phyloP scores from a whole-genome alignment of 305 asterid genomes.

The Fraxinus baroniana region DNA sequence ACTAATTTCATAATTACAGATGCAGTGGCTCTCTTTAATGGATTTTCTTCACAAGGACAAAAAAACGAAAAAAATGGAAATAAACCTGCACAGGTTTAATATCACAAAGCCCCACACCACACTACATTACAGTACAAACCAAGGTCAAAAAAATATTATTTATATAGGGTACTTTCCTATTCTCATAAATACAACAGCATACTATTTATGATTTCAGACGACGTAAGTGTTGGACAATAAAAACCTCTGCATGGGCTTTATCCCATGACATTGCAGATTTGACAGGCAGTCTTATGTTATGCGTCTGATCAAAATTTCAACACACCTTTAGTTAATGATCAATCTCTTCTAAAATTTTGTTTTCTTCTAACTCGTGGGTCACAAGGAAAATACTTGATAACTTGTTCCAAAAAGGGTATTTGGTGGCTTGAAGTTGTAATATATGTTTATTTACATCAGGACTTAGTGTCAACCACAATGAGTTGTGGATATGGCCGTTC shows the following conservation, averaged over 20 bases:
- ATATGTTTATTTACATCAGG: background rate
- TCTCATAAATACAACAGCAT: background rate
- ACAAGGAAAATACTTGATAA: background rate
- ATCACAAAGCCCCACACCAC: constrained; percentile 4
- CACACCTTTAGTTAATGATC: background rate
- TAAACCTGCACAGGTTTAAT: constrained; percentile 4
- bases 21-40: background rate
- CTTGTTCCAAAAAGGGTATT: background rate
- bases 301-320: background rate
- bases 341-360: background rate
- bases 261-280: background rate
- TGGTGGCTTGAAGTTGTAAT: background rate
- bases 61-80: background rate
- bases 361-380: background rate
- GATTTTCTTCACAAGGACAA: constrained; percentile 8
- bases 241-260: background rate
- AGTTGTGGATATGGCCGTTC: background rate
- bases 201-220: background rate
- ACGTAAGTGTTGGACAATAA: background rate
- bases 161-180: background rate
- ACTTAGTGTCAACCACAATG: background rate
- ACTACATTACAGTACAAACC: constrained; percentile 13
- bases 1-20: background rate
- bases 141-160: background rate
- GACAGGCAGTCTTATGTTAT: background rate